A percentile compares a stretch with the other conserved stretches of the same genome.
Evolutionary conservation across 73 alveolate genomes (phyloP).

Genomic region (Paramecium octaurelia): DNA sequence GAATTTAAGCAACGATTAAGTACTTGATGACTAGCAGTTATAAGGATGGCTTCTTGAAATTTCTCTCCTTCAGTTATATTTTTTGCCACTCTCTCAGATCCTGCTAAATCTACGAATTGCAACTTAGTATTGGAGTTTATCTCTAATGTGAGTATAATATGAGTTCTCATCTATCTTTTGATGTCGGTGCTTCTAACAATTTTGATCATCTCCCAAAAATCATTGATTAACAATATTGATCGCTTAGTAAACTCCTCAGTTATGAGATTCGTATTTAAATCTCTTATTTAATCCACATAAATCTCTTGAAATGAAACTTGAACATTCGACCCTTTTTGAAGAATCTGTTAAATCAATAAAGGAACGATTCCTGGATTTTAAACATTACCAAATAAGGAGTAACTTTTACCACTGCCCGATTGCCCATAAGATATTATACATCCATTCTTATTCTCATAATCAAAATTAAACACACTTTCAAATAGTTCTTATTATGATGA

Average conservation of each 20-base stretch:
- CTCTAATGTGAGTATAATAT: slow-evolving; percentile 7
- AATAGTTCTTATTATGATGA: slow-evolving; percentile 22
- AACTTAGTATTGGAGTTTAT: background rate
- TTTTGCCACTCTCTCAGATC: slow-evolving; percentile 61
- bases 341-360: background rate
- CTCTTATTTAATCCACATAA: slow-evolving; percentile 1
- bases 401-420: slow-evolving; percentile 30
- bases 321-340: background rate
- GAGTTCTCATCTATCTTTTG: background rate
- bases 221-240: background rate
- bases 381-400: background rate
- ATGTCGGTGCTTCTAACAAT: background rate
- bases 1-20: background rate
- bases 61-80: slow-evolving; percentile 53
- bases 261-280: background rate
- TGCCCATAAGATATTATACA: slow-evolving; percentile 21
- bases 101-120: slow-evolving; percentile 60
- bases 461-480: background rate
- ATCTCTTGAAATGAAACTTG: slow-evolving; percentile 20
- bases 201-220: slow-evolving; percentile 20
- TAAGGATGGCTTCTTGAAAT: slow-evolving; percentile 50
- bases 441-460: background rate
- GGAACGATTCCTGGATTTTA: slow-evolving; percentile 7
- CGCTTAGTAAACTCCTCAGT: slow-evolving; percentile 15
- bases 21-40: background rate